Evolutionary conservation across 352 stramenopile species (phyloP).

Genomic region (Phytophthora europaea): DNA sequence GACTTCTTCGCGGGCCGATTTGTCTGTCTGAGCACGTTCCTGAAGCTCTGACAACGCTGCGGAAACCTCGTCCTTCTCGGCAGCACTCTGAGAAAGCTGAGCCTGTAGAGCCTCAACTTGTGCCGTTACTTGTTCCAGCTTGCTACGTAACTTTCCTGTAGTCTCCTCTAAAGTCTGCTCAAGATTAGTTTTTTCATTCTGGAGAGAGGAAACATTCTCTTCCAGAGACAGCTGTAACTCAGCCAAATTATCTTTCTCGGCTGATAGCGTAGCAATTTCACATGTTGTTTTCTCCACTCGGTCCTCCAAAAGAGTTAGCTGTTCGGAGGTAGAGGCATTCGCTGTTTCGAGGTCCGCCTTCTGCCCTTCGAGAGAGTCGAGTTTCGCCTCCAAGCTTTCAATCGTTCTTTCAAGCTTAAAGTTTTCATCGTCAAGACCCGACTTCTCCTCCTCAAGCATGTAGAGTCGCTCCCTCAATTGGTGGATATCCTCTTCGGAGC

Average conservation of each 20-base stretch:
- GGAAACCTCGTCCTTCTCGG: conserved; percentile 35
- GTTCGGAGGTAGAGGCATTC: conserved; percentile 30
- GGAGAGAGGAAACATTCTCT: conserved; percentile 38
- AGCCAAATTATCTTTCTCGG: conserved; percentile 38
- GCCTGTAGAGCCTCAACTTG: conserved; percentile 30
- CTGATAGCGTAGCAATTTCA: conserved; percentile 38
- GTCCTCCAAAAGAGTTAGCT: conserved; percentile 35
- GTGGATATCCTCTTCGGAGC: conserved; percentile 62
- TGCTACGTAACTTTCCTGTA: conserved; percentile 33
- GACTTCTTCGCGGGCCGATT: conserved; percentile 26
- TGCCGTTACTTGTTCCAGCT: conserved; percentile 33
- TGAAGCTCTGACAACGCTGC: conserved; percentile 17
- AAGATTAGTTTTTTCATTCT: conserved; percentile 53
- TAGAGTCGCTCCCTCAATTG: conserved; percentile 55
- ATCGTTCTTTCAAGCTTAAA: conserved; percentile 47
- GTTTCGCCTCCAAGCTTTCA: conserved; percentile 45
- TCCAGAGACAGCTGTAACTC: conserved; percentile 49
- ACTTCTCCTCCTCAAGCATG: conserved; percentile 61
- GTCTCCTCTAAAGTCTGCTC: conserved; percentile 53
- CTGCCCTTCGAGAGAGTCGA: conserved; percentile 46
- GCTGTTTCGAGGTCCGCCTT: conserved; percentile 46
- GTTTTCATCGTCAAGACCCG: conserved; percentile 46
- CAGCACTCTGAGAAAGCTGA: conserved; percentile 25
- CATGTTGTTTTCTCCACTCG: conserved; percentile 24
- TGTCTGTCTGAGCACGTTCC: conserved; percentile 30